Conservation (phyloP, 208 protist species). For the Trypanosoma grayi region DNA sequence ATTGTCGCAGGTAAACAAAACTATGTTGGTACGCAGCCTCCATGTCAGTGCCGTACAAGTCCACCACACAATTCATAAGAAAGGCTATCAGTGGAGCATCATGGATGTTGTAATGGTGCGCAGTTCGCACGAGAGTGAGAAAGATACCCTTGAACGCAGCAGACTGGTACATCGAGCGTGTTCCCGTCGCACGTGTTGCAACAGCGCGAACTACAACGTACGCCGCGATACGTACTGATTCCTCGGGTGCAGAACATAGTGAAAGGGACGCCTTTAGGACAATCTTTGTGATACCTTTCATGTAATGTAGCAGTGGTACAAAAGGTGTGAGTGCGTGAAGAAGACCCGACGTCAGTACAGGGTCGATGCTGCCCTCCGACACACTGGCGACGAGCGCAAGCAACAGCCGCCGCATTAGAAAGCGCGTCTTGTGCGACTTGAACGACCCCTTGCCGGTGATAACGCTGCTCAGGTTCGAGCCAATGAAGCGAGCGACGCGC, state of each 20-base stretch:
- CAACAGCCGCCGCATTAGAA: slow-evolving; percentile 75
- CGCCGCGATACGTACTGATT: slow-evolving; percentile 77
- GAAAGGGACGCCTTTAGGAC: slow-evolving; percentile 69
- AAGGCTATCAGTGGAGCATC: slow-evolving; percentile 84
- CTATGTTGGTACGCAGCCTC: slow-evolving; percentile 93
- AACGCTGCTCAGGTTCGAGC: slow-evolving; percentile 57
- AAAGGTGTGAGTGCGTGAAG: slow-evolving; percentile 77
- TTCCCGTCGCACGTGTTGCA: slow-evolving; percentile 83
- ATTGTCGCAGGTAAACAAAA: slow-evolving; percentile 98
- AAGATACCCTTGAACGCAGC: slow-evolving; percentile 92
- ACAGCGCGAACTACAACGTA: slow-evolving; percentile 87
- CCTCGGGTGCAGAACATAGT: slow-evolving; percentile 73
- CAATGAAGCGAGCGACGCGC: slow-evolving; percentile 56
- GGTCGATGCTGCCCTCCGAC: slow-evolving; percentile 56
- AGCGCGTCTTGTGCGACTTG: slow-evolving; percentile 70
- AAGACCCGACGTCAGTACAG: slow-evolving; percentile 57
- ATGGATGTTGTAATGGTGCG: slow-evolving; percentile 79
- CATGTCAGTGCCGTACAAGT: slow-evolving; percentile 94
- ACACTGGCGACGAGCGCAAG: slow-evolving; percentile 60
- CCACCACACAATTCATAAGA: slow-evolving; percentile 93
- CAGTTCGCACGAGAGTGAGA: slow-evolving; percentile 86
- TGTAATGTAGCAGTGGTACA: slow-evolving; percentile 87
- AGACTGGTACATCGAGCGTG: slow-evolving; percentile 90
- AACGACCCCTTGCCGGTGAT: slow-evolving; percentile 84
- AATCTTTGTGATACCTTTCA: slow-evolving; percentile 77